A percentile compares a stretch with the other conserved stretches of the same genome.
These are phyloP conservation scores for Solanum aculeatissimum DNA, from an alignment of 305 asterid genomes.

Conservation along the genomic window DNA sequence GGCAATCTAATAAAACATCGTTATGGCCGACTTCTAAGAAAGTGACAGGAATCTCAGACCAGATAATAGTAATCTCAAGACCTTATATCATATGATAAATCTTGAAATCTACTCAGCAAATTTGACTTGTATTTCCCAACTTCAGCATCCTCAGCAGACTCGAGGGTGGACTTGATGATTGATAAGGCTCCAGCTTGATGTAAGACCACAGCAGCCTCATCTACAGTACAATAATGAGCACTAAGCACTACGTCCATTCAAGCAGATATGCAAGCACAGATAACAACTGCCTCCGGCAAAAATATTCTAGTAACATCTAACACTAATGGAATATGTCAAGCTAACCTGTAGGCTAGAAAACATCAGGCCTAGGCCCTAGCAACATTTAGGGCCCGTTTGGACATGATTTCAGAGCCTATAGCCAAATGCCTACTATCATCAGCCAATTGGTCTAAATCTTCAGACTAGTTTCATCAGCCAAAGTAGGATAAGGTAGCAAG, in stretches of 20 bases:
- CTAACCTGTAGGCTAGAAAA: neutral
- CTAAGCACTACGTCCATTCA: neutral
- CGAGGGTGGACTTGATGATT: conserved; percentile 39
- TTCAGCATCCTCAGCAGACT: conserved; percentile 46
- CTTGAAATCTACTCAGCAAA: conserved; percentile 44
- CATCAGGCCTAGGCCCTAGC: neutral
- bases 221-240: neutral
- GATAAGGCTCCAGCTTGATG: conserved; percentile 58
- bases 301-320: neutral
- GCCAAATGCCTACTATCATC: neutral
- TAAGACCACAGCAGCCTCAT: conserved; percentile 35
- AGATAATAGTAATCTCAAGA: conserved; percentile 3
- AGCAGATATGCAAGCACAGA: neutral
- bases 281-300: neutral
- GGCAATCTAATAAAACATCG: neutral
- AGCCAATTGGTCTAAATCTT: neutral
- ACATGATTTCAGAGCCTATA: conserved; percentile 5
- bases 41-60: neutral
- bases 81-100: conserved; percentile 19
- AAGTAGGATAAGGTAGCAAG: neutral
- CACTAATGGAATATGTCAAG: neutral
- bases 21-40: neutral
- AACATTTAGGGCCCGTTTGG: neutral
- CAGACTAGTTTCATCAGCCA: neutral
- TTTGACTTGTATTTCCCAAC: conserved; percentile 42